Evolutionary conservation across 352 stramenopile genomes (phyloP), one percentile per base, ranked within the genome.

Genomic region (Globisporangium uncinulatum): DNA sequence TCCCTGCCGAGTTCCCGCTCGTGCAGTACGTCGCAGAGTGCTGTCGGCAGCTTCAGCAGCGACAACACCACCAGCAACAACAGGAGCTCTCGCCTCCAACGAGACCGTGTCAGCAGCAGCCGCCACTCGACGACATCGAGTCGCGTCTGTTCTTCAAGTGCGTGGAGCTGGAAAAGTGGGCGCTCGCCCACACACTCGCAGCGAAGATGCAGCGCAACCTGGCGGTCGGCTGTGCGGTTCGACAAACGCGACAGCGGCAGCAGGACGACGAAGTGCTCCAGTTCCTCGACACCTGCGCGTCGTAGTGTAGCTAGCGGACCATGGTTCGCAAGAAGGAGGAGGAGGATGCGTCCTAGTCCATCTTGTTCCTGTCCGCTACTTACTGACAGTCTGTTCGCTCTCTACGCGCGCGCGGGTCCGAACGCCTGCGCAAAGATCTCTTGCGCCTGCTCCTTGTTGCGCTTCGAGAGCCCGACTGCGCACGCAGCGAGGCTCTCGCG

Each of bases 401-500:
- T 31, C 32, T 58, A 51, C 66, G 57, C 39, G 21, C 31, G 46
- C 53, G 15, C 14, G 8, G 62, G 58, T 10, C 74, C 75, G 57
- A 91, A 91, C 14, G 73, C 83, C 62, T 87, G 56, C 24, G 61
- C 60, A 32, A 93, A 78, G 44, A 93, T 80, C 55, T 81, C 71
- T 49, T 88, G 66, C 24, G 74, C 61, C 51, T 93, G 77, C 61
- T 85, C 62, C 7, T 76, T 65, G 54, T 85, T 87, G 59, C 68
- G 71, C 59, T 92, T 93, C 14, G 75, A 84, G 47, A 92, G 61
- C 4, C 83, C 83, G 7, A 92, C 81, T 17, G 83, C 83, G 24
- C 71, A 85, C 13, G 83, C 79, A 2, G 83, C 75, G 34, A 91
- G 69, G n/a, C 65, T 86, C 48, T 87, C 77, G 14, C 83, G 83